Conservation (phyloP, 805 yeast species). For the Lipomyces anomalus region DNA sequence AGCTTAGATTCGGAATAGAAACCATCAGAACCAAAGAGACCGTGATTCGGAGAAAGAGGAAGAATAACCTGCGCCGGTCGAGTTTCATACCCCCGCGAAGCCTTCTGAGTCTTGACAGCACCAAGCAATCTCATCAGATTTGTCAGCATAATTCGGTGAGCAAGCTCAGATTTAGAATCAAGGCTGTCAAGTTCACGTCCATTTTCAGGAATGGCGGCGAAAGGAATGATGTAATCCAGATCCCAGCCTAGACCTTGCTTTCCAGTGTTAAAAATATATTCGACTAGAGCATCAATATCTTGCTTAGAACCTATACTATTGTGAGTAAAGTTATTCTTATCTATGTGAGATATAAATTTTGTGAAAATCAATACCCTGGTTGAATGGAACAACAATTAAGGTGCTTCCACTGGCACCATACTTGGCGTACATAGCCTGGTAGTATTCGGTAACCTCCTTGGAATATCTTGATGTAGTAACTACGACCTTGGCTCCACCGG, state of each 20-base stretch:
- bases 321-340: too few relatives aligned
- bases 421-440: constrained; percentile 87
- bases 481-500: constrained; percentile 97
- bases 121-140: constrained; percentile 91
- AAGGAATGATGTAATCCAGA: constrained; percentile 90
- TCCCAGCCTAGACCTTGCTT: constrained; percentile 96
- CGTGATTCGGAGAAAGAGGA: constrained; percentile 98
- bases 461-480: constrained; percentile 96
- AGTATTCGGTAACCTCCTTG: constrained; percentile 88
- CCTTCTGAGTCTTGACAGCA: constrained; percentile 77
- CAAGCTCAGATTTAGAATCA: constrained; percentile 93
- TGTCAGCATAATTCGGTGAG: constrained; percentile 98
- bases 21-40: constrained; percentile 98
- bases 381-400: constrained; percentile 94
- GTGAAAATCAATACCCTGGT: constrained; percentile 46
- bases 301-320: constrained; percentile 66
- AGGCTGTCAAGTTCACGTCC: constrained; percentile 92
- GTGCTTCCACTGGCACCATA: constrained; percentile 90
- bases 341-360: not conserved
- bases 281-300: constrained; percentile 81
- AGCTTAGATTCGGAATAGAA: constrained; percentile 96
- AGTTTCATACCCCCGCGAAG: constrained; percentile 69
- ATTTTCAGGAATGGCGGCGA: constrained; percentile 98
- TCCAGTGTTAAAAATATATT: constrained; percentile 75
- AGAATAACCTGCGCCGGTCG: constrained; percentile 97